A percentile compares a stretch with the other conserved stretches of the same genome.
phyloP scores from a whole-genome alignment of 139 green algal species.

The Micromonas pusilla region DNA sequence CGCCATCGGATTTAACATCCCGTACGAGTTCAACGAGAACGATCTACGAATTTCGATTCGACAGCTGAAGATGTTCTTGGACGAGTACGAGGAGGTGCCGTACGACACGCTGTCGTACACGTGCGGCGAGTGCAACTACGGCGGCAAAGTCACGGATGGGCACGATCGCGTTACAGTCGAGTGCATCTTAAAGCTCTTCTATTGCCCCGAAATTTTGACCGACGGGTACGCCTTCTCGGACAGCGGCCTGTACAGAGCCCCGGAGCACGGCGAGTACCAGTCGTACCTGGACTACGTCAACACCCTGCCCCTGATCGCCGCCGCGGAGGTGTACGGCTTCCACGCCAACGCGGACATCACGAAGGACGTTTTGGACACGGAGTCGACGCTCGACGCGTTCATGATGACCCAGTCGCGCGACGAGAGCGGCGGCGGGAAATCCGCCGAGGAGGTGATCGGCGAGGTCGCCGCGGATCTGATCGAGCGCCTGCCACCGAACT shows the following conservation, averaged over 20 bases:
- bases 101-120: constrained; percentile 77
- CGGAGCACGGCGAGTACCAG: constrained; percentile 52
- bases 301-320: constrained; percentile 56
- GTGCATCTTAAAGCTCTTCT: constrained; percentile 66
- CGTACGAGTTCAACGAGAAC: constrained; percentile 88
- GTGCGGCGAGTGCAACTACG: constrained; percentile 61
- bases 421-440: constrained; percentile 16
- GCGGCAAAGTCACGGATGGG: constrained; percentile 44
- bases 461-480: constrained; percentile 54
- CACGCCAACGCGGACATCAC: constrained; percentile 81
- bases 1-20: constrained; percentile 78
- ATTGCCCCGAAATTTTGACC: constrained; percentile 57
- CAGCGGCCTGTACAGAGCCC: constrained; percentile 61
- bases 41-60: constrained; percentile 73
- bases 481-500: not conserved
- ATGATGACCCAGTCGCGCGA: constrained; percentile 51
- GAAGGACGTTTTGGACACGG: constrained; percentile 70
- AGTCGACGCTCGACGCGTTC: constrained; percentile 63
- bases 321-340: constrained; percentile 75
- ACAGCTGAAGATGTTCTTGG: constrained; percentile 73
- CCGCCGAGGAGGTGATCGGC: constrained; percentile 56
- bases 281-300: constrained; percentile 54
- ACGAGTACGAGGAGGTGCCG: constrained; percentile 67
- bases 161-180: constrained; percentile 37
- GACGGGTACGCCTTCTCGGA: constrained; percentile 64